Evolutionary conservation across 441 rosid species (phyloP).

Genomic region (Erysimum pusillum): DNA sequence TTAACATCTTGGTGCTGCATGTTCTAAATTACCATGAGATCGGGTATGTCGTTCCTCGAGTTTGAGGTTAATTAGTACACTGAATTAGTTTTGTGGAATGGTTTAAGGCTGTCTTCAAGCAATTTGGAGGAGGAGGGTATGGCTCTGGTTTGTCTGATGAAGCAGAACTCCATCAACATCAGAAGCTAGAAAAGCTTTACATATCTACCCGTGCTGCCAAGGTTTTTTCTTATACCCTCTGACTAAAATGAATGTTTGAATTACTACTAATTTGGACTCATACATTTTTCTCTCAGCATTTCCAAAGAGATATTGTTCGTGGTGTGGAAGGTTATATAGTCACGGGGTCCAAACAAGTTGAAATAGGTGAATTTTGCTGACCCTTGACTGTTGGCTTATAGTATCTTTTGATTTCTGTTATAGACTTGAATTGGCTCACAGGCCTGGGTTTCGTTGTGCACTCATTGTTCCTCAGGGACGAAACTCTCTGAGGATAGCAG

Average conservation of each 20-base stretch:
- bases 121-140: constrained; percentile 88
- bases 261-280: not conserved
- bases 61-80: constrained; percentile 13
- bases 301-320: constrained; percentile 93
- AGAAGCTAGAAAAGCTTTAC: constrained; percentile 94
- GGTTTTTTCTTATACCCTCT: constrained; percentile 53
- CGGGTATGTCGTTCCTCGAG: not conserved
- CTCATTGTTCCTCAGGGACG: constrained; percentile 62
- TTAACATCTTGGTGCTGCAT: constrained; percentile 11
- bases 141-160: constrained; percentile 77
- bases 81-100: constrained; percentile 8
- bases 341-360: constrained; percentile 94
- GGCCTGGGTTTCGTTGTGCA: constrained; percentile 11
- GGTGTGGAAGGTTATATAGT: constrained; percentile 98
- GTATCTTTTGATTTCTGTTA: constrained; percentile 4
- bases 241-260: constrained; percentile 6
- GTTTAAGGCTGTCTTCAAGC: constrained; percentile 89
- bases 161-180: constrained; percentile 87
- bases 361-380: constrained; percentile 68
- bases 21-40: not conserved
- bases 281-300: constrained; percentile 66
- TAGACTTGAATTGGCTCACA: constrained; percentile 29
- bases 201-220: constrained; percentile 91
- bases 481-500: constrained; percentile 93
- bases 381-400: constrained; percentile 9